A percentile compares a stretch with the other conserved stretches of the same genome.
These are phyloP conservation scores for Entomortierella beljakovae DNA, from an alignment of 192 early-diverging fungal genomes.

Conservation along the genomic window DNA sequence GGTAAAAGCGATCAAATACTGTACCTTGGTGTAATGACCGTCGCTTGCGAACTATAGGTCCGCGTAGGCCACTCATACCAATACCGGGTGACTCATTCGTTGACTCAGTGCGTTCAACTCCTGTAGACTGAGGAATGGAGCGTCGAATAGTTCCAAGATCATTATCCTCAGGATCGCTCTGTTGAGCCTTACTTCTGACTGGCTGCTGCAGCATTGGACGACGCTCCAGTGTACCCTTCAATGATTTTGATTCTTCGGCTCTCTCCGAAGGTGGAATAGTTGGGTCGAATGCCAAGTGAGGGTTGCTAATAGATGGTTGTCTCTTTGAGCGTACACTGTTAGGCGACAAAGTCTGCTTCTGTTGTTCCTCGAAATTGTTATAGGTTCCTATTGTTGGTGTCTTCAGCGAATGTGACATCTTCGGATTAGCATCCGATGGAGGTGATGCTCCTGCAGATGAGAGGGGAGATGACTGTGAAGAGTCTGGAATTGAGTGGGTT, in stretches of 20 bases:
- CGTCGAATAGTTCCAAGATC: background rate
- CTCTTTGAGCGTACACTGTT: constrained; percentile 3
- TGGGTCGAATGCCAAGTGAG: constrained; percentile 40
- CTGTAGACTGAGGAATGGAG: background rate
- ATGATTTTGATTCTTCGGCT: background rate
- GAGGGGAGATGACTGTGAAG: constrained; percentile 29
- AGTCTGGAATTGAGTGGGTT: constrained; percentile 25
- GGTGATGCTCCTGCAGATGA: constrained; percentile 20
- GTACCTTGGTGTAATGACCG: constrained; percentile 49
- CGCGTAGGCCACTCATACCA: background rate
- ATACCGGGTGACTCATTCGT: background rate
- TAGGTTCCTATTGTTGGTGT: constrained; percentile 13
- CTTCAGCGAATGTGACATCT: background rate
- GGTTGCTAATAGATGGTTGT: constrained; percentile 17
- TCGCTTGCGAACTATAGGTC: constrained; percentile 31
- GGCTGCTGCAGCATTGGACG: constrained; percentile 6
- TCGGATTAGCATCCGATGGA: constrained; percentile 11
- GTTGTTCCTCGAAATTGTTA: background rate
- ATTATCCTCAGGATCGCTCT: background rate
- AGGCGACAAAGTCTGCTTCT: constrained; percentile 1
- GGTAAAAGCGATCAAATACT: background rate
- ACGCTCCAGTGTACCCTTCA: constrained; percentile 17
- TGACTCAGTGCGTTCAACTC: background rate
- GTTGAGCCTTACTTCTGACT: background rate
- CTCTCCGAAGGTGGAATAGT: constrained; percentile 23